Base-by-base conservation (phyloP, 768 basidiomycete species). In the Lactarius sp. region DNA sequence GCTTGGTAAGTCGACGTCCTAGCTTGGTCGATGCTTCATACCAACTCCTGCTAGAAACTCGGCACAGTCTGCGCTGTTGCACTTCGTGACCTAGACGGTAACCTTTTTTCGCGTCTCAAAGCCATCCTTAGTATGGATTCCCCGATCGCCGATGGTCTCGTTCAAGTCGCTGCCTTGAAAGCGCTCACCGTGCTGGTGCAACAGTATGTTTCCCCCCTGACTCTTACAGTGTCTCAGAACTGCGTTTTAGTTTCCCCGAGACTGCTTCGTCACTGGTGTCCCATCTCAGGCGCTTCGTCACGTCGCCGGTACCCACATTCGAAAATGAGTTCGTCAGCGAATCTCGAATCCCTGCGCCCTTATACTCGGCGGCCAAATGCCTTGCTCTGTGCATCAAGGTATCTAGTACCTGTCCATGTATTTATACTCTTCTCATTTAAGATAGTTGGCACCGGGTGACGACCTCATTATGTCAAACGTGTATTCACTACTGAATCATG, bases 401-500 rank as follows among this genome's bases (percentile, higher is more conserved):
- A 68, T 33, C 77, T 73, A 9, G 3, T 33, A 14, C 36, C 36
- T 52, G 6, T 41, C 12, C 39, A 27, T 61, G 33, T 59, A 52
- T 13, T 59, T 33, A 44, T 36, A 50, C 31, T 50, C 34, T 68
- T 53, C 67, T 61, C 27, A 55, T 65, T 10, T 42, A 6, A 46
- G 49, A 44, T 64, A 94, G 92, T 78, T 92, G 44, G 86, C 90
- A 16, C 88, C 90, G 16, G 91, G 90, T 49, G 90, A 94, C 67
- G 94, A 94, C 71, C 81, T 94, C 42, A 82, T 91, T 71, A 87
- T 94, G 83, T 98, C 95, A 4, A 92, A 94, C 68, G 89, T 98
- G 86, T 98, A 98, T 73, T 97, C 96, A 5, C 82, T 98, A 13
- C 80, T 98, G 64, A 98, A 98, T 72, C 90, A 91, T 73, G 88